phyloP scores from a whole-genome alignment of 2,329 filamentous ascomycete species.

The Colletotrichum sp. region DNA sequence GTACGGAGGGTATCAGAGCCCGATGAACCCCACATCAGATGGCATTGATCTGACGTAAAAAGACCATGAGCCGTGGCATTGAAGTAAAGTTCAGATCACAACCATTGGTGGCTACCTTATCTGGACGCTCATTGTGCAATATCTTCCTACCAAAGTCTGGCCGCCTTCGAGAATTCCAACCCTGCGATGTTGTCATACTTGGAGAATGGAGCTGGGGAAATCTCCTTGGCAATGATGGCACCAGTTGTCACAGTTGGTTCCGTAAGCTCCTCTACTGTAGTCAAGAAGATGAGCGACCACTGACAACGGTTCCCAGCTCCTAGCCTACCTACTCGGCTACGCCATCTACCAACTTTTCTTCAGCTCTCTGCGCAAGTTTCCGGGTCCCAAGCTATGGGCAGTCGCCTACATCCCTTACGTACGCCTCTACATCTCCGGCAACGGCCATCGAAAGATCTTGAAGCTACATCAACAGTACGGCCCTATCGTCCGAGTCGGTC shows the following conservation, averaged over 20 bases:
- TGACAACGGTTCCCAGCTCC: background rate
- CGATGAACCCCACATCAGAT: background rate
- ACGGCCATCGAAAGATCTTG: conserved; percentile 27
- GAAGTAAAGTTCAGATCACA: background rate
- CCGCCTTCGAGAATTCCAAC: background rate
- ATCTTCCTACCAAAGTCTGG: background rate
- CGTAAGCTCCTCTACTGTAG: background rate
- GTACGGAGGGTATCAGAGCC: background rate
- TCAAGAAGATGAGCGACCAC: background rate
- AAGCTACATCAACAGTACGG: conserved; percentile 45
- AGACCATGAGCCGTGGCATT: background rate
- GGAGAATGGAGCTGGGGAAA: background rate
- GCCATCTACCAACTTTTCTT: background rate
- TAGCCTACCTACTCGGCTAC: background rate
- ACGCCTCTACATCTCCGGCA: background rate
- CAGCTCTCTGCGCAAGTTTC: conserved; percentile 2
- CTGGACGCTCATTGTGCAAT: background rate
- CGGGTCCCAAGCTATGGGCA: conserved; percentile 16
- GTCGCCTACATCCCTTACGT: background rate
- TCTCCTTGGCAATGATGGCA: background rate
- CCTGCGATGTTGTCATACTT: background rate
- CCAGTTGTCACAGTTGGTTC: background rate
- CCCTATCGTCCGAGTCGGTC: conserved; percentile 49
- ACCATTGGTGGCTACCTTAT: background rate
- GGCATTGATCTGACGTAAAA: background rate